Percentiles rank a stretch among this genome's conserved stretches.
Evolutionary conservation across 805 yeast genomes (phyloP).

Genomic region (Spathaspora sp.): DNA sequence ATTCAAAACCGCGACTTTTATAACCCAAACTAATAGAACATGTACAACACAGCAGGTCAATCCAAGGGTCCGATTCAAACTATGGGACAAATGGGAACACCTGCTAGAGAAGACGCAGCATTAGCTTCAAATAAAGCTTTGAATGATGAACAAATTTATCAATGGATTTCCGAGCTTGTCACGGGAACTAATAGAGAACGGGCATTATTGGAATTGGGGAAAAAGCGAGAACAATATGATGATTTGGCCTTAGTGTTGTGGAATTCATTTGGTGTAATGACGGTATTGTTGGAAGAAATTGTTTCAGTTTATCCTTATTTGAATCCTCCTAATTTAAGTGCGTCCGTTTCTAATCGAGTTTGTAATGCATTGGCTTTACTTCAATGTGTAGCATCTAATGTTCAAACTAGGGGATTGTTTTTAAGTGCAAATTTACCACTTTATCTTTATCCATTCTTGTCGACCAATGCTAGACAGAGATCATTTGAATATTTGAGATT

Average conservation of each 20-base stretch:
- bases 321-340: constrained; percentile 81
- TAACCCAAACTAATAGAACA: background rate
- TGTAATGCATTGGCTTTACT: constrained; percentile 92
- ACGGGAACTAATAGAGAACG: constrained; percentile 91
- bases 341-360: constrained; percentile 86
- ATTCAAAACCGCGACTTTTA: background rate
- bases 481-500: constrained; percentile 91
- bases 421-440: constrained; percentile 89
- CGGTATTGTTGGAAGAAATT: constrained; percentile 84
- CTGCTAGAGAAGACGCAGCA: background rate
- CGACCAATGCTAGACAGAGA: constrained; percentile 86
- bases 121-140: constrained; percentile 19
- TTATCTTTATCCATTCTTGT: constrained; percentile 88
- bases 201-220: constrained; percentile 87
- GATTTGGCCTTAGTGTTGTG: constrained; percentile 90
- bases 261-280: constrained; percentile 97
- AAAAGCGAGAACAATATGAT: constrained; percentile 91
- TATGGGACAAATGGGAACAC: background rate
- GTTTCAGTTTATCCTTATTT: constrained; percentile 85
- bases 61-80: background rate
- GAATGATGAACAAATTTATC: constrained; percentile 75
- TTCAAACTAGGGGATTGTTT: constrained; percentile 81
- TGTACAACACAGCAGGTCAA: background rate
- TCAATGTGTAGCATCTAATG: constrained; percentile 96
- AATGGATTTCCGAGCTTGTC: constrained; percentile 86